phyloP scores from a whole-genome alignment of 768 basidiomycete species.

The Panus rudis region DNA sequence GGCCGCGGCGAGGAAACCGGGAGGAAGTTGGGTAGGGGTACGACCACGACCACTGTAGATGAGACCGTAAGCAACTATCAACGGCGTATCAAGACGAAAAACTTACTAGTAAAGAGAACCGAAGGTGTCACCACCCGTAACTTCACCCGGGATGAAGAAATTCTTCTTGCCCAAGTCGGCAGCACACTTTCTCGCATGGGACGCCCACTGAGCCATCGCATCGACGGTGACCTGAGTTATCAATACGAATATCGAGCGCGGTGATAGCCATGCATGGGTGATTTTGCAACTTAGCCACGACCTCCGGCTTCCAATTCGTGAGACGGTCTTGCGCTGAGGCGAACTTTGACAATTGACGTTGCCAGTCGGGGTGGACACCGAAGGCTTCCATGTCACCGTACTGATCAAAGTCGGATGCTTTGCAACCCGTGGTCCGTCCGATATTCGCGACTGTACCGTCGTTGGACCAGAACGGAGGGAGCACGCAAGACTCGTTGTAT shows the following conservation, averaged over 20 bases:
- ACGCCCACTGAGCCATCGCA: constrained; percentile 71
- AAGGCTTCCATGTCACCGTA: constrained; percentile 97
- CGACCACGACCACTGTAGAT: constrained; percentile 75
- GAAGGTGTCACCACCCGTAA: constrained; percentile 90
- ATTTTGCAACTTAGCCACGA: constrained; percentile 67
- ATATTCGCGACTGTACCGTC: constrained; percentile 56
- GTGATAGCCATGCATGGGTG: constrained; percentile 86
- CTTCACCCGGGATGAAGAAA: constrained; percentile 89
- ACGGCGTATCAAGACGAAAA: background rate
- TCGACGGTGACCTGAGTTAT: constrained; percentile 89
- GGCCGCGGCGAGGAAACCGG: constrained; percentile 61
- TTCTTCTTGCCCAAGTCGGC: constrained; percentile 66
- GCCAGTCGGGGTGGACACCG: constrained; percentile 91
- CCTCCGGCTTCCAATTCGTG: constrained; percentile 80
- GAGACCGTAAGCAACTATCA: background rate
- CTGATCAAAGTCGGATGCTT: constrained; percentile 84
- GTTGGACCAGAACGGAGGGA: constrained; percentile 79
- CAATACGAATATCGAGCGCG: constrained; percentile 87
- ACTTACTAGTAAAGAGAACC: constrained; percentile 79
- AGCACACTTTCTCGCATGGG: constrained; percentile 71
- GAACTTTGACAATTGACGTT: constrained; percentile 92
- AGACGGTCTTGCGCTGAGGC: constrained; percentile 96
- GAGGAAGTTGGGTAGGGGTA: constrained; percentile 62
- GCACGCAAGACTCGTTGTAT: constrained; percentile 65
- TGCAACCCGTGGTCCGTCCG: constrained; percentile 61